Evolutionary conservation across 768 basidiomycete genomes (phyloP), one percentile per base, ranked within the genome.

Genomic region (Lactarius tabidus): DNA sequence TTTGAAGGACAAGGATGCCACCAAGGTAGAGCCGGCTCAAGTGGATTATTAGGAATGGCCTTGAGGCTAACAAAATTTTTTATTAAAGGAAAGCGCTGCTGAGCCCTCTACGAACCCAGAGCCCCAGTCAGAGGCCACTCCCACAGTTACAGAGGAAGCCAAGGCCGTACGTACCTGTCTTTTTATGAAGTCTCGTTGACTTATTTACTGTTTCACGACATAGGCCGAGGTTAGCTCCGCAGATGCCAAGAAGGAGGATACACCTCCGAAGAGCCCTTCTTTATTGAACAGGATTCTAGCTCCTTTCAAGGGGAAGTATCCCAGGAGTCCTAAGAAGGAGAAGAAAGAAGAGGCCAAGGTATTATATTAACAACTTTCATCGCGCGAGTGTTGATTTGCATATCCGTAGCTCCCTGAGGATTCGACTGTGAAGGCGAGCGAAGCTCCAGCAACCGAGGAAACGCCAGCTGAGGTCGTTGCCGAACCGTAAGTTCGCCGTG

Each of bases 251-350:
- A 91, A 91, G 81, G 87, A 91, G 70, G 87, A 90, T 43, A n/a
- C 82, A 83, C 70, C n/a, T n/a, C 89, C 90, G 71, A 90, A 87
- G 85, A 91, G 90, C 78, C 90, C 91, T 20, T 78, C 84, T 59
- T 72, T 94, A 70, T 81, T 95, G 63, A 74, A 85, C 71, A 94
- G 89, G 78, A 78, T 95, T 67, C 86, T 95, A 65, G 86, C 86
- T 33, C 84, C 89, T 48, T 87, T 93, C 83, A 91, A 90, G 80
- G 75, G 74, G 67, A 82, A 80, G 75, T 79, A 76, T 62, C 85
- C 87, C 70, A 90, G 82, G 78, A 82, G 77, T 68, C 81, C 80
- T 72, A 84, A 87, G 81, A 85, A 86, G 77, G 89, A 90, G 80
- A 90, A 89, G 82, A 88, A 89, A 79, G 85, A 88, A 70, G 86